Evolutionary conservation across 352 stramenopile genomes (phyloP), one percentile per base, ranked within the genome.

Genomic region (Phytophthora citricola): DNA sequence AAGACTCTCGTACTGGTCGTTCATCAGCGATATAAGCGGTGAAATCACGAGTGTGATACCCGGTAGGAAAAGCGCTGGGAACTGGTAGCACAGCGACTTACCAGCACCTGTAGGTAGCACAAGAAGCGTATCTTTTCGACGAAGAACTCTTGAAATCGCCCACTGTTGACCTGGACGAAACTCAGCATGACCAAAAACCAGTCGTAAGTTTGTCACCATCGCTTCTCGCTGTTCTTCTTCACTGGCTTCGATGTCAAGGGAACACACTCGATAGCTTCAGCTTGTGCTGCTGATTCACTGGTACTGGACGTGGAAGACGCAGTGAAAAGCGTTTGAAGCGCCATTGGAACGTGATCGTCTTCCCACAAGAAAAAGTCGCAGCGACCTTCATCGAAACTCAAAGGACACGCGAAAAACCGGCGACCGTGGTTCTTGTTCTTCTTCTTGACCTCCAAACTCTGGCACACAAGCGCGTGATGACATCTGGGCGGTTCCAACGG

Each of bases 51-150:
- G 68, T 3, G 92, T 97, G 5, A 98, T 76, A 8, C 95, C 95
- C 2, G 84, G 78, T 5, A 93, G 71, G 50, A 95, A 92, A 15
- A 93, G 58, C 8, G 84, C 84, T 3, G 83, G 97, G 20, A 99
- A 88, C 49, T 99, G 97, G 72, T 99, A 99, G 63, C 95, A 99
- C 2, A 99, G 81, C 34, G 93, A 99, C 75, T 99, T 99, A 60
- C 98, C 98, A 20, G 96, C 95, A 24, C 98, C 98, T 10, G 98
- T 99, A 4, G 98, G 95, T 22, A 99, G 87, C 14, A 99, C 93
- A 1, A 99, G 75, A 5, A 99, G 69, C 6, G 85, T 95, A 39
- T 81, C 69, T 36, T 88, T 69, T 17, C 72, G 78, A 57, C 72
- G 49, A 17, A 97, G 75, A 6, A 95, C 74, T 20, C 91, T 85